phyloP scores from a whole-genome alignment of 1,284 basidiomycete species.

The Ganoderma lingzhi region DNA sequence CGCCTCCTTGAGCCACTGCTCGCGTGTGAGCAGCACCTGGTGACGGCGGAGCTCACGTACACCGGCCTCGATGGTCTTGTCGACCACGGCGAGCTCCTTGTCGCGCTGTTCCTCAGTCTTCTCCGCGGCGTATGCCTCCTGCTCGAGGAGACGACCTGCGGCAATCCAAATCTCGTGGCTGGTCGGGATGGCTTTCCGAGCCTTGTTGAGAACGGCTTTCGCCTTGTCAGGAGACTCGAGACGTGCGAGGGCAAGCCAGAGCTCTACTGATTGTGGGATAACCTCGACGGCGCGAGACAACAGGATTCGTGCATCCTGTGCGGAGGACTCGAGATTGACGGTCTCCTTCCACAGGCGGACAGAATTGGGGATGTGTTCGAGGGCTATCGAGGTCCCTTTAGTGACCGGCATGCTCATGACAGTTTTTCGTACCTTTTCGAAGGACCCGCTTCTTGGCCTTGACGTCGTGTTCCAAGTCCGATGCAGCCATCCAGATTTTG shows the following conservation, averaged over 20 bases:
- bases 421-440: slow-evolving; percentile 73
- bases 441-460: slow-evolving; percentile 93
- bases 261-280: slow-evolving; percentile 93
- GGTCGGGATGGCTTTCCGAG: slow-evolving; percentile 92
- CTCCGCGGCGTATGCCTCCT: slow-evolving; percentile 63
- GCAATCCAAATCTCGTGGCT: slow-evolving; percentile 99
- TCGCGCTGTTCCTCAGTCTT: slow-evolving; percentile 64
- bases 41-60: slow-evolving; percentile 84
- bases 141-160: slow-evolving; percentile 90
- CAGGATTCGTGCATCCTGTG: slow-evolving; percentile 90
- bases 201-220: slow-evolving; percentile 94
- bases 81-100: slow-evolving; percentile 77
- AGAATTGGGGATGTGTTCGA: slow-evolving; percentile 97
- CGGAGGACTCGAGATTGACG: slow-evolving; percentile 93
- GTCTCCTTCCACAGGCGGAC: slow-evolving; percentile 98
- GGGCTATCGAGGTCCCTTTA: slow-evolving; percentile 56
- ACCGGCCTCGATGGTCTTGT: slow-evolving; percentile 88
- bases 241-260: slow-evolving; percentile 97
- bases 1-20: slow-evolving; percentile 97
- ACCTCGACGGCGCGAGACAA: slow-evolving; percentile 96
- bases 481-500: slow-evolving; percentile 96
- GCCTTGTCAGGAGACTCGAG: slow-evolving; percentile 92
- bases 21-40: slow-evolving; percentile 89
- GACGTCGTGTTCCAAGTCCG: slow-evolving; percentile 86
- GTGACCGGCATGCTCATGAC: neutral